Evolutionary conservation across 768 basidiomycete species (phyloP), one percentile per base, ranked within the genome.

Genomic region (Suillus bovinus): DNA sequence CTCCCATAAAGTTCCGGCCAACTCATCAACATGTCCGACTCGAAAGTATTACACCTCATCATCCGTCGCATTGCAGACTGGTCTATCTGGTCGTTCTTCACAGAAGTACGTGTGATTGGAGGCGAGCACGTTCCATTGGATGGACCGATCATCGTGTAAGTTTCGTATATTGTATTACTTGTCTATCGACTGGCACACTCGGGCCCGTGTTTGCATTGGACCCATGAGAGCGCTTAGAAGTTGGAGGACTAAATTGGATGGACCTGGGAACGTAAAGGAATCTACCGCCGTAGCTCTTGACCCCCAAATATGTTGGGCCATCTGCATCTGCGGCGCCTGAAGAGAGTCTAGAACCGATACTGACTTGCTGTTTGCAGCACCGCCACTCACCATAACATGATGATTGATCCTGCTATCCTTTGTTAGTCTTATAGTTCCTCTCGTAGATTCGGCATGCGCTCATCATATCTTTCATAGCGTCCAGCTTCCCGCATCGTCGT

Each of bases 381-480:
- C 3, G 90, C 88, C 47, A 93, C 91, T 4, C 95, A 97, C 72
- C 91, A 94, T 70, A 98, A 97, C 74, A 96, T 96, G 94, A 94
- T 93, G 82, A 82, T 96, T 38, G 94, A 96, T 77, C 92, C 92
- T 27, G 86, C 86, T 41, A 77, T 91, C 61, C 79, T 95, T 22
- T 93, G 92, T 94, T 72, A 74, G 88, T 56, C 65, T 61, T 58
- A 59, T 61, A 13, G 31, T 17, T n/a, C 59, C 63, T 53, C 31
- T 58, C 54, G 55, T 65, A 63, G 57, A 64, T 69, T 61, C 44
- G 44, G 33, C 64, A 61, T 62, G 63, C 62, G 39, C 61, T 65
- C 20, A 62, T 68, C 59, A 67, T 66, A 61, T 69, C 63, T 58
- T 31, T 55, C 49, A 6, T 69, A 94, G 92, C 94, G 61, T 86